Percentiles rank a stretch among this genome's conserved stretches.
phyloP scores from a whole-genome alignment of 2,329 filamentous ascomycete genomes.

The Fusarium tupiense region DNA sequence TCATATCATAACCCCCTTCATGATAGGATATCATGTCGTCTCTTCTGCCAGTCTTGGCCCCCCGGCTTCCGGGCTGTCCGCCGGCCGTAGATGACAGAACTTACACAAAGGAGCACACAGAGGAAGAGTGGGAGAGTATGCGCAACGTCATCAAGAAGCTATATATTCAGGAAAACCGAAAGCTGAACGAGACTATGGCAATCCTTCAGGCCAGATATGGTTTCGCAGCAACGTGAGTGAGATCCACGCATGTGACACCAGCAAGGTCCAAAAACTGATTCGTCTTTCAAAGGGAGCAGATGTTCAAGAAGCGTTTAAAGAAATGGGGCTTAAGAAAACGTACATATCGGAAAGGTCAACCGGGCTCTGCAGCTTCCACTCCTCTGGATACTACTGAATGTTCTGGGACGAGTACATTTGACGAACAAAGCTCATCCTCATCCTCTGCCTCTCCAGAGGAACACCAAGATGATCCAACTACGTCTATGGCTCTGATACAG shows the following conservation, averaged over 20 bases:
- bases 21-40: slow-evolving; percentile 39
- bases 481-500: slow-evolving; percentile 34
- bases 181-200: slow-evolving; percentile 50
- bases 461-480: slow-evolving; percentile 10
- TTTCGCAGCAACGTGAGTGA: slow-evolving; percentile 51
- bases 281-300: slow-evolving; percentile 47
- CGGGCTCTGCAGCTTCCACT: slow-evolving; percentile 34
- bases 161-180: slow-evolving; percentile 50
- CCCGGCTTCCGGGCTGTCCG: slow-evolving; percentile 45
- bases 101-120: slow-evolving; percentile 49
- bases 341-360: slow-evolving; percentile 46
- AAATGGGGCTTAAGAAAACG: slow-evolving; percentile 53
- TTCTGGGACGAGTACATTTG: slow-evolving; percentile 18
- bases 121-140: slow-evolving; percentile 49
- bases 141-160: slow-evolving; percentile 47
- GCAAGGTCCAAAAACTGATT: slow-evolving; percentile 22
- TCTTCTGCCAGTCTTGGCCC: slow-evolving; percentile 47
- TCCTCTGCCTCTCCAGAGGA: slow-evolving; percentile 28
- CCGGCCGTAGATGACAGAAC: slow-evolving; percentile 40
- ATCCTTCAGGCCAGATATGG: slow-evolving; percentile 48
- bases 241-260: not conserved
- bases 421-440: slow-evolving; percentile 26
- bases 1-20: slow-evolving; percentile 16
- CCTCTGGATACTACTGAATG: slow-evolving; percentile 24
- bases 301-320: slow-evolving; percentile 53